Percentiles rank a stretch among this genome's conserved stretches.
Conservation (phyloP, 257 asterid genomes). For the Cordia subcordata region DNA sequence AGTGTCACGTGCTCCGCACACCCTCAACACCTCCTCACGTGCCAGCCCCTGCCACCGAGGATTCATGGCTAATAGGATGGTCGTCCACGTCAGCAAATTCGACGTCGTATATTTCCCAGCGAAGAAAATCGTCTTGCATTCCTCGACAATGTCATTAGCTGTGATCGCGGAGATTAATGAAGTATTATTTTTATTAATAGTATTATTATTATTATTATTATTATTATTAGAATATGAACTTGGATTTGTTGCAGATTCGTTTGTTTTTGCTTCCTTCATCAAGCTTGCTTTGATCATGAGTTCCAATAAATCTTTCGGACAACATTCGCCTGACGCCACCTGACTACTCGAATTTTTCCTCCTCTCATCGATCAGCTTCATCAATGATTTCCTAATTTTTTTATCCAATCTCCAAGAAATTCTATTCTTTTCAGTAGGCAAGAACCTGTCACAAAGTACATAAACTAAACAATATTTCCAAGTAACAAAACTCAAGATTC, state of each 20-base stretch:
- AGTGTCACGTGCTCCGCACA: constrained; percentile 80
- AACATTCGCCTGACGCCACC: constrained; percentile 49
- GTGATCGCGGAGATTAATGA: constrained; percentile 22
- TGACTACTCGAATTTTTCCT: constrained; percentile 13
- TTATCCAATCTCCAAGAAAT: constrained; percentile 81
- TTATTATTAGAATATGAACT: background rate
- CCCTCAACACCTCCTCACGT: constrained; percentile 90
- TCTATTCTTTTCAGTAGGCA: constrained; percentile 79
- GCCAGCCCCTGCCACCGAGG: constrained; percentile 96
- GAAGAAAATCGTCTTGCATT: constrained; percentile 88
- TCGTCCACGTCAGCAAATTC: constrained; percentile 87
- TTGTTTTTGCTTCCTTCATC: constrained; percentile 9
- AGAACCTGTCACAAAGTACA: constrained; percentile 33
- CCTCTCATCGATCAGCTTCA: constrained; percentile 58
- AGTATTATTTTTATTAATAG: too few relatives aligned
- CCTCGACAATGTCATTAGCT: constrained; percentile 70
- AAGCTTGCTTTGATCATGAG: constrained; percentile 64
- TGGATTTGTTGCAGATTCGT: background rate
- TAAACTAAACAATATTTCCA: background rate
- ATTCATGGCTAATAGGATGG: constrained; percentile 82
- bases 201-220: constrained; percentile 1
- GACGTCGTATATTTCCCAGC: constrained; percentile 90
- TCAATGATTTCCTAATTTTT: constrained; percentile 60
- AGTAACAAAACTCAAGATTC: constrained; percentile 9
- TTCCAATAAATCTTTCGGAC: constrained; percentile 73